A percentile compares a stretch with the other conserved stretches of the same genome.
Conservation (phyloP, 306 rosid genomes). For the Mimosa bimucronata region DNA sequence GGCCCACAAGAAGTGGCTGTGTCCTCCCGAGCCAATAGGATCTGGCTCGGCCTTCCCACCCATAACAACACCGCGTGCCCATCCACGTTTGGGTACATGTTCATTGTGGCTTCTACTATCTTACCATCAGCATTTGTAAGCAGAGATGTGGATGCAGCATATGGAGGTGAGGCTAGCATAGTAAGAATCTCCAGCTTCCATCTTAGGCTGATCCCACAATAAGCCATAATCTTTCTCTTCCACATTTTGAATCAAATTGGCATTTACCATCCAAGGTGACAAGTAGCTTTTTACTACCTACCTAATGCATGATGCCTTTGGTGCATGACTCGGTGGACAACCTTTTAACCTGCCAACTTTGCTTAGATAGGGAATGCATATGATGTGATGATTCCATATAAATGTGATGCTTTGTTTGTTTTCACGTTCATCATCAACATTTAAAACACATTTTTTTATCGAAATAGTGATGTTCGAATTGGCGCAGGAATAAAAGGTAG, state of each 20-base stretch:
- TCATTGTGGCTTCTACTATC: neutral
- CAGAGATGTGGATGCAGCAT: neutral
- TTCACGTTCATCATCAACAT: neutral
- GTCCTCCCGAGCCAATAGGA: slow-evolving; percentile 36
- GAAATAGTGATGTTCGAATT: no score
- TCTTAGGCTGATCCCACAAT: neutral
- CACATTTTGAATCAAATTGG: no score
- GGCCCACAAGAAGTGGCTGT: slow-evolving; percentile 41
- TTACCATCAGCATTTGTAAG: slow-evolving; percentile 36
- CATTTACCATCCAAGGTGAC: neutral
- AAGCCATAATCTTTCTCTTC: neutral
- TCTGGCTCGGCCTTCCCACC: slow-evolving; percentile 47
- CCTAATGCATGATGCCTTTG: neutral
- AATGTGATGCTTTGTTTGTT: neutral
- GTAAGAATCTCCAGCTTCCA: slow-evolving; percentile 34
- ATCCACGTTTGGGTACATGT: slow-evolving; percentile 29
- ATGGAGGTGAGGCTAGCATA: neutral
- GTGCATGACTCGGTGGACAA: neutral
- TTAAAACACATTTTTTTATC: no score
- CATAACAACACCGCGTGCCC: slow-evolving; percentile 40
- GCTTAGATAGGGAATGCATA: neutral
- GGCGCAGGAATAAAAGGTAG: no score
- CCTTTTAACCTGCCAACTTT: neutral
- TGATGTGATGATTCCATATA: neutral
- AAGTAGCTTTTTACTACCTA: neutral